Evolutionary conservation across 2,329 filamentous ascomycete species (phyloP), one percentile per base, ranked within the genome.

Genomic region (Cladosporium sphaerospermum): DNA sequence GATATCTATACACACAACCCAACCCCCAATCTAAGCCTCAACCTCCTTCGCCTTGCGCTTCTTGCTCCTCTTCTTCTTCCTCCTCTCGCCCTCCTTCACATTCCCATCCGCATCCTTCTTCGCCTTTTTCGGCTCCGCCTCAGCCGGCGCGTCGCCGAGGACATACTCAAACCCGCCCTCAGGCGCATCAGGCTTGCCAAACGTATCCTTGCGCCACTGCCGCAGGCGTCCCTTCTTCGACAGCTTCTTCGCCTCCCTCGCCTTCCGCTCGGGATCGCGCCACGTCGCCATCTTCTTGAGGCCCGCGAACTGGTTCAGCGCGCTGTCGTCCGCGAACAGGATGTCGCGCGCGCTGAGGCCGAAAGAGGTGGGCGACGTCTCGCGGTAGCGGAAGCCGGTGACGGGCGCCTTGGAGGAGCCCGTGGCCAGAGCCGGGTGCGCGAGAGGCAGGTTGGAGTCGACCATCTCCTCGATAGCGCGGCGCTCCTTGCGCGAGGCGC

Each of bases 281-380:
- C 93, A 99, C 4, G 88, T 78, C 4, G 92, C 91, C 55, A 96
- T 81, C 74, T 96, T 97, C 79, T 99, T 99, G 64, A 99, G 75
- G 6, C 93, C 92, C 4, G 86, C 92, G 66, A 86, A 99, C 59
- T 91, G 79, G 70, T 99, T 99, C 59, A 99, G 81, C 51, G 85
- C 83, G 44, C 82, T 76, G 73, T 99, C 93, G 42, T 86, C 86
- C 0, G 91, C 89, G 60, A 95, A 89, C 33, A 99, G 80, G 62
- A 99, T 97, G 70, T 99, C 93, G 56, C 85, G 82, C 1, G 91
- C 78, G 0, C 89, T 95, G 65, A 99, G 83, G 54, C 93, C 93
- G 67, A 95, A 99, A 10, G 86, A 83, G 52, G 86, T 85, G 1
- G 93, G 92, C 0, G 89, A 95, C 2, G 92, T 96, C 67, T 96